Percentiles rank a stretch among this genome's conserved stretches.
These are phyloP conservation scores for Kwoniella sp. DNA, from an alignment of 768 basidiomycete genomes.

Conservation along the genomic window DNA sequence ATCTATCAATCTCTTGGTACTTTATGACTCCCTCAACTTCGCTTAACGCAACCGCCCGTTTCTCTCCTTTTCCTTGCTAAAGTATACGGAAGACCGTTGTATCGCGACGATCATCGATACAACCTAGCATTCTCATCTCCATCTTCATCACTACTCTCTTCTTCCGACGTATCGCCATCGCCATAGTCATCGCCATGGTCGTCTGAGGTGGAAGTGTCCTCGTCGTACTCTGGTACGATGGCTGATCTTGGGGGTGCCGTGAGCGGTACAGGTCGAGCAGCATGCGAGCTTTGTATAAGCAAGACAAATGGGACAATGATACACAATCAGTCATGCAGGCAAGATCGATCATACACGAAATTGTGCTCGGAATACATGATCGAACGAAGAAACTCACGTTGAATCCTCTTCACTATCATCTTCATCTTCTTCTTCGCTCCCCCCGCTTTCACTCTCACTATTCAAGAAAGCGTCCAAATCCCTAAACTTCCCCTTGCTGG, in stretches of 20 bases:
- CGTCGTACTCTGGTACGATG: slow-evolving; percentile 46
- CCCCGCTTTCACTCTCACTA: slow-evolving; percentile 36
- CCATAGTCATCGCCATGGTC: neutral
- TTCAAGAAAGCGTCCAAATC: slow-evolving; percentile 54
- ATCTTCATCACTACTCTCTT: slow-evolving; percentile 12
- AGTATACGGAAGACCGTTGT: too few species aligned
- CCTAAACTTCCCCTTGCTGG: slow-evolving; percentile 43
- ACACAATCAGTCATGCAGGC: neutral
- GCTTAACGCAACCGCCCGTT: too few species aligned
- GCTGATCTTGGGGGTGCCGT: slow-evolving; percentile 45
- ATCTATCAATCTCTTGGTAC: too few species aligned
- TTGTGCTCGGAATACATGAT: too few species aligned
- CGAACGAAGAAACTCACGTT: neutral
- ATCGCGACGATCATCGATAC: neutral
- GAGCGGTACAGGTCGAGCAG: slow-evolving; percentile 16
- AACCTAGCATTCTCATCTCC: slow-evolving; percentile 6
- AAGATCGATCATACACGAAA: too few species aligned
- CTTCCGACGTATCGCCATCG: slow-evolving; percentile 5
- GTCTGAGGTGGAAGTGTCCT: neutral
- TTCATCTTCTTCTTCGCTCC: slow-evolving; percentile 32
- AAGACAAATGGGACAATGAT: too few species aligned
- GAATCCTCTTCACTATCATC: slow-evolving; percentile 36
- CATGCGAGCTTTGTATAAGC: too few species aligned
- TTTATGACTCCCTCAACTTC: too few species aligned
- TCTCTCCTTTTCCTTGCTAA: too few species aligned